Percentiles rank a stretch among this genome's conserved stretches.
Conservation (phyloP, 768 basidiomycete species). For the Lactifluus hygrophoroides region DNA sequence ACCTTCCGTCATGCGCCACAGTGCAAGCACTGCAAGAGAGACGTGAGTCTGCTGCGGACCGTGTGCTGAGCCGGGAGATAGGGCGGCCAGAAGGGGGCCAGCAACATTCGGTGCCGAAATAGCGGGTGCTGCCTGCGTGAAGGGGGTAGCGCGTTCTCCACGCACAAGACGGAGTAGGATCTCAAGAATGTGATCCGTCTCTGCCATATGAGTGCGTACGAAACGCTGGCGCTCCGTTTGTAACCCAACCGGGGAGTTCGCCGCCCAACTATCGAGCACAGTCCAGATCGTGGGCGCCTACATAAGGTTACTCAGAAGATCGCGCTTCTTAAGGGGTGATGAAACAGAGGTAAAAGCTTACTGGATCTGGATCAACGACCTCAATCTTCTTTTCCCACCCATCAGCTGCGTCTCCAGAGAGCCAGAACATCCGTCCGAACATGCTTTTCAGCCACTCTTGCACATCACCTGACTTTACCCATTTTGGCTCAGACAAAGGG, state of each 20-base stretch:
- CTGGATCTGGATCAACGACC: constrained; percentile 91
- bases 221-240: constrained; percentile 78
- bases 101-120: constrained; percentile 56
- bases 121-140: constrained; percentile 52
- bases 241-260: constrained; percentile 71
- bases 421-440: constrained; percentile 85
- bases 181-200: constrained; percentile 85
- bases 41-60: constrained; percentile 90
- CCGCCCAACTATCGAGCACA: constrained; percentile 83
- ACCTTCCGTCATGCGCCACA: constrained; percentile 79
- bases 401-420: constrained; percentile 71
- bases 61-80: constrained; percentile 70
- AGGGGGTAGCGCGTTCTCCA: constrained; percentile 71
- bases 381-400: constrained; percentile 94
- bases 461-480: constrained; percentile 91
- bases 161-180: constrained; percentile 88
- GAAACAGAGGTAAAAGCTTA: constrained; percentile 33
- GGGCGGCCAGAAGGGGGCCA: constrained; percentile 62
- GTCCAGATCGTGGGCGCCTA: constrained; percentile 91
- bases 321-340: background rate
- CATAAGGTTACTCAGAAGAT: constrained; percentile 8
- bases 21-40: constrained; percentile 84
- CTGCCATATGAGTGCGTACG: constrained; percentile 78
- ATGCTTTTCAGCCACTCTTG: constrained; percentile 90
- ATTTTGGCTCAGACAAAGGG: constrained; percentile 91